A percentile compares a stretch with the other conserved stretches of the same genome.
phyloP scores from a whole-genome alignment of 2,329 filamentous ascomycete species.

The Ceratocystis diversiconidia region DNA sequence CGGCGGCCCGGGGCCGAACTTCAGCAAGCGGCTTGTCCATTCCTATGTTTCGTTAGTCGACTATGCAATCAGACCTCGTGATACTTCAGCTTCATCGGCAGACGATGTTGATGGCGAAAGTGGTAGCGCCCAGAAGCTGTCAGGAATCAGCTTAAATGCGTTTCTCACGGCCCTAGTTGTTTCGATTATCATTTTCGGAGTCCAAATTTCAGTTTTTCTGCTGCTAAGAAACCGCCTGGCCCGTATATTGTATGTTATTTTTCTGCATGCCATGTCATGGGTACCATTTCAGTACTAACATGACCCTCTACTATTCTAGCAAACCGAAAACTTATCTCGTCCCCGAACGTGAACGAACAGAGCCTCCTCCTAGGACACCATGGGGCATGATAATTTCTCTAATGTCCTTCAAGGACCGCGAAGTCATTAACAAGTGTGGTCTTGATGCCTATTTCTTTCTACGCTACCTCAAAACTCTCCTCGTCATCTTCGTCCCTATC shows the following conservation, averaged over 20 bases:
- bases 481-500: slow-evolving; percentile 84
- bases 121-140: slow-evolving; percentile 21
- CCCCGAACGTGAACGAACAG: slow-evolving; percentile 67
- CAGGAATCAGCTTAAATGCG: slow-evolving; percentile 35
- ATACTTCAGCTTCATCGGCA: slow-evolving; percentile 3
- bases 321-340: slow-evolving; percentile 78
- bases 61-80: slow-evolving; percentile 3
- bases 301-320: slow-evolving; percentile 28
- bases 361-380: slow-evolving; percentile 49
- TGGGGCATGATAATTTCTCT: slow-evolving; percentile 42
- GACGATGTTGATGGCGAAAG: slow-evolving; percentile 10
- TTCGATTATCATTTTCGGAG: slow-evolving; percentile 47
- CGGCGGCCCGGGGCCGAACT: neutral
- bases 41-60: slow-evolving; percentile 10
- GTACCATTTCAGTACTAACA: neutral
- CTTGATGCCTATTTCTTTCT: slow-evolving; percentile 97
- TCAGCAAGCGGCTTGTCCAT: slow-evolving; percentile 1
- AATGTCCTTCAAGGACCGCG: slow-evolving; percentile 55
- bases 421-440: slow-evolving; percentile 89
- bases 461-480: slow-evolving; percentile 60
- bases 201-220: slow-evolving; percentile 57
- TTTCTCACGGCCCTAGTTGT: slow-evolving; percentile 52
- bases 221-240: slow-evolving; percentile 63
- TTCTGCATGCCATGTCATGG: slow-evolving; percentile 7
- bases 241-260: slow-evolving; percentile 58